Conservation (phyloP, 768 basidiomycete species). For the Suillus bovinus region DNA sequence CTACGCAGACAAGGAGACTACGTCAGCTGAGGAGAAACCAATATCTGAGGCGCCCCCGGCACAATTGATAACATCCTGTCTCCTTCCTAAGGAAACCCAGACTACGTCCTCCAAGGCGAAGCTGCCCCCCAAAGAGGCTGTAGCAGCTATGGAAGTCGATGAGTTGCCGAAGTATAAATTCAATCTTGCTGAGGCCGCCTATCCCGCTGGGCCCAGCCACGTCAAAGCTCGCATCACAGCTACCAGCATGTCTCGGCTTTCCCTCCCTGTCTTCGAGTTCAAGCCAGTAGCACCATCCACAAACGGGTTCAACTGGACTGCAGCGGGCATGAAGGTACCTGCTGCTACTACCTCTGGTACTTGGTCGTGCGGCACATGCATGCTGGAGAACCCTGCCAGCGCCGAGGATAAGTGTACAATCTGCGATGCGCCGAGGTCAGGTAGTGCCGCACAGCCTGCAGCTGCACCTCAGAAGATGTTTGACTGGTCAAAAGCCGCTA, state of each 20-base stretch:
- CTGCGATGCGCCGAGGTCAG: constrained; percentile 41
- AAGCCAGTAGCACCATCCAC: constrained; percentile 20
- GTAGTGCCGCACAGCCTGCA: constrained; percentile 19
- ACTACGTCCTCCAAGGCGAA: constrained; percentile 18
- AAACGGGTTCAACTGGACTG: constrained; percentile 59
- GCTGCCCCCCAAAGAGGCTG: constrained; percentile 31
- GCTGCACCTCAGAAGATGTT: constrained; percentile 25
- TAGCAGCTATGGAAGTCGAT: constrained; percentile 26
- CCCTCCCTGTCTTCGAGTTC: constrained; percentile 49
- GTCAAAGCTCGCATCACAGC: constrained; percentile 36
- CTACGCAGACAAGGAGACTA: constrained; percentile 51
- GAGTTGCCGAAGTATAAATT: constrained; percentile 40
- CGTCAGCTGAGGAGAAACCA: constrained; percentile 16
- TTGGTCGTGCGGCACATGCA: constrained; percentile 65
- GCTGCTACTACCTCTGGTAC: constrained; percentile 19
- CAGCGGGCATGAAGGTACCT: constrained; percentile 57
- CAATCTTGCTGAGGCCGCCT: constrained; percentile 15
- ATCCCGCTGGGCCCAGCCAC: constrained; percentile 23
- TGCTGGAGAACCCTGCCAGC: constrained; percentile 37
- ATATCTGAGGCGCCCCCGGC: constrained; percentile 5
- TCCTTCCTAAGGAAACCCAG: constrained; percentile 30
- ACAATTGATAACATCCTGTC: constrained; percentile 17
- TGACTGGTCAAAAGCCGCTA: constrained; percentile 40
- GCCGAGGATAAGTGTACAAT: constrained; percentile 45
- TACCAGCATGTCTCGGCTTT: constrained; percentile 37